Conservation (phyloP, 1,284 basidiomycete species). For the Tilletia caries region DNA sequence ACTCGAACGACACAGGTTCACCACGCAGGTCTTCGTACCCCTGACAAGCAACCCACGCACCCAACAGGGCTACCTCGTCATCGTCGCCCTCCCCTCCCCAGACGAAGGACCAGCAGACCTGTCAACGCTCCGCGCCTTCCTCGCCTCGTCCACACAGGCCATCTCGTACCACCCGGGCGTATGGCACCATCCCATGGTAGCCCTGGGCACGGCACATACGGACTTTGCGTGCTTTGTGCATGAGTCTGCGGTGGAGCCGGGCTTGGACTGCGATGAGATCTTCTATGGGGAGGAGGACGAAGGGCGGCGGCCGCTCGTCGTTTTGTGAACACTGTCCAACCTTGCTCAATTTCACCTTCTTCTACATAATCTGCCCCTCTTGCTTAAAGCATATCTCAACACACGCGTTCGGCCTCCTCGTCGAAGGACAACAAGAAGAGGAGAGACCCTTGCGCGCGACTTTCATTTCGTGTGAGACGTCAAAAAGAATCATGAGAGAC, state of each 20-base stretch:
- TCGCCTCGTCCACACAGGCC: slow-evolving; percentile 35
- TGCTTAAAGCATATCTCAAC: no score
- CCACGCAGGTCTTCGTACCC: slow-evolving; percentile 45
- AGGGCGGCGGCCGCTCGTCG: not conserved
- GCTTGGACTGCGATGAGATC: slow-evolving; percentile 31
- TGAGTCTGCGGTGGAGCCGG: slow-evolving; percentile 29
- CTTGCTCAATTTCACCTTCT: no score
- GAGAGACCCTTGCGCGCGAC: no score
- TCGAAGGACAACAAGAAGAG: no score
- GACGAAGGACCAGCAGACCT: slow-evolving; percentile 41
- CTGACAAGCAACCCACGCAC: slow-evolving; percentile 23
- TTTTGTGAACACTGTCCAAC: not conserved
- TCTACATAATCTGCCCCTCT: no score
- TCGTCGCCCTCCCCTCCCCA: slow-evolving; percentile 30
- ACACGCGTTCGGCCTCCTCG: no score
- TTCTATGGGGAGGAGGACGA: slow-evolving; percentile 29
- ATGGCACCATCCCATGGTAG: slow-evolving; percentile 49
- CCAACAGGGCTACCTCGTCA: slow-evolving; percentile 41
- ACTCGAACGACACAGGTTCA: slow-evolving; percentile 46
- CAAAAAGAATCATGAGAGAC: no score
- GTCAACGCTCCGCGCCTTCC: slow-evolving; percentile 34
- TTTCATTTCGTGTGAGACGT: no score
- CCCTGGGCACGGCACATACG: slow-evolving; percentile 31
- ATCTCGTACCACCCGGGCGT: slow-evolving; percentile 43
- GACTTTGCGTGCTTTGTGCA: slow-evolving; percentile 49